Base-by-base conservation (phyloP, 257 asterid genomes). In the Fraxinus quadrangulata region DNA sequence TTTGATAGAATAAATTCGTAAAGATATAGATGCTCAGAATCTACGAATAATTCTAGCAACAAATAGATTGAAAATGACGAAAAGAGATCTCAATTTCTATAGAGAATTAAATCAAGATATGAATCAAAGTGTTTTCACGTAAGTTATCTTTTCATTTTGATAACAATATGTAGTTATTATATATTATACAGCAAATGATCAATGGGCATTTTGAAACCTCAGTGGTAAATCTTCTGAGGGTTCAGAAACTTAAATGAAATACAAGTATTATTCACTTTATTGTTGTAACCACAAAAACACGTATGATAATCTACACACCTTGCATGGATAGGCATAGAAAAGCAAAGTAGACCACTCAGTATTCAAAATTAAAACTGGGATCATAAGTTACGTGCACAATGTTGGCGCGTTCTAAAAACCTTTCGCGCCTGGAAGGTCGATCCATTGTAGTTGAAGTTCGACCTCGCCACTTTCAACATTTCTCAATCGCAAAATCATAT, bases 401-500 rank as follows among this genome's bases (percentile, higher is more conserved):
- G 9, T 7, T 63, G 13, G 16, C 36, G 8, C 7, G 19, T 4
- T 9, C 24, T 78, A 74, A 0, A 81, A 40, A 12, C 90, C 85
- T 61, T 83, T 87, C 2, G 90, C 24, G 19, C 81, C 80, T 12
- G 90, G 88, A 72, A 88, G 83, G 71, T 88, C 85, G 23, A 91
- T 83, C 96, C 96, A 91, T 63, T 86, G 88, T 36, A 91, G 91
- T 67, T 89, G 89, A 36, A 91, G 77, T 65, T 86, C 88, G 3
- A 91, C 85, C 80, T 91, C 96, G 6, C 96, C 96, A 51, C 91
- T 81, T 71, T 91, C 96, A 0, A 90, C 96, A 51, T 90, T 83
- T 72, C 78, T 86, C 81, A 90, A 73, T 76, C 94, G 81, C 9
- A 90, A 82, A 75, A 86, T 78, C 88, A 90, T 80, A 70, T 86